Percentiles rank a stretch among this genome's conserved stretches.
Conservation (phyloP, 768 basidiomycete genomes). For the Boletus huronensis region DNA sequence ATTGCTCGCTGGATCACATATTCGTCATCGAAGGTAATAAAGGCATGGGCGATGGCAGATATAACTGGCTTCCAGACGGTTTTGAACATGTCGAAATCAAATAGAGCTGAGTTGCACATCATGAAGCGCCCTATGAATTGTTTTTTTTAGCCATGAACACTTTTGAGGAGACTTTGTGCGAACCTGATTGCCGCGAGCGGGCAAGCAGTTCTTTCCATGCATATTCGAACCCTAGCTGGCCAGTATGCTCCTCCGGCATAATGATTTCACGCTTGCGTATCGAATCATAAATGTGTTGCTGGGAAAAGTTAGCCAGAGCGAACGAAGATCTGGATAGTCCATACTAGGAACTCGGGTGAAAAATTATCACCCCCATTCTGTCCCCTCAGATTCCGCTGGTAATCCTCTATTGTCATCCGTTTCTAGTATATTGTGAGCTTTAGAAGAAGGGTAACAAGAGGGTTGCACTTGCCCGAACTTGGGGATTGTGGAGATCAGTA, state of each 20-base stretch:
- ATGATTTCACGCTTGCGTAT: conserved; percentile 93
- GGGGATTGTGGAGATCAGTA: conserved; percentile 94
- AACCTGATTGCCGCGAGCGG: conserved; percentile 78
- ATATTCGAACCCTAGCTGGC: conserved; percentile 95
- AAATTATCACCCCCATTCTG: conserved; percentile 88
- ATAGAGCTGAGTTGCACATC: conserved; percentile 72
- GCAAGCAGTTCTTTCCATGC: conserved; percentile 95
- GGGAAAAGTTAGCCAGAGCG: conserved; percentile 10
- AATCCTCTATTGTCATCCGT: conserved; percentile 96
- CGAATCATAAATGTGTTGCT: conserved; percentile 91
- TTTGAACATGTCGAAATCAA: conserved; percentile 93
- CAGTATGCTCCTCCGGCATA: conserved; percentile 96
- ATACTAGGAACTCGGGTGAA: conserved; percentile 77
- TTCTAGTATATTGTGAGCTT: conserved; percentile 49
- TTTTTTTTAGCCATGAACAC: conserved; percentile 24
- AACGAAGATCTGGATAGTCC: conserved; percentile 16
- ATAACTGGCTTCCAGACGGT: conserved; percentile 90
- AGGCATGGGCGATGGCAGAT: conserved; percentile 92
- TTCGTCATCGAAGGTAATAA: conserved; percentile 95
- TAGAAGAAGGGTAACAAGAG: neutral
- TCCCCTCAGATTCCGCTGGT: conserved; percentile 85
- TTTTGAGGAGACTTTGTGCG: conserved; percentile 17
- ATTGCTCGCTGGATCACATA: conserved; percentile 94
- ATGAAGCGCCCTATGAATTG: conserved; percentile 49
- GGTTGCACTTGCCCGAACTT: conserved; percentile 63